Conservation (phyloP, 2,329 filamentous ascomycete genomes). For the Pseudocercospora musae region DNA sequence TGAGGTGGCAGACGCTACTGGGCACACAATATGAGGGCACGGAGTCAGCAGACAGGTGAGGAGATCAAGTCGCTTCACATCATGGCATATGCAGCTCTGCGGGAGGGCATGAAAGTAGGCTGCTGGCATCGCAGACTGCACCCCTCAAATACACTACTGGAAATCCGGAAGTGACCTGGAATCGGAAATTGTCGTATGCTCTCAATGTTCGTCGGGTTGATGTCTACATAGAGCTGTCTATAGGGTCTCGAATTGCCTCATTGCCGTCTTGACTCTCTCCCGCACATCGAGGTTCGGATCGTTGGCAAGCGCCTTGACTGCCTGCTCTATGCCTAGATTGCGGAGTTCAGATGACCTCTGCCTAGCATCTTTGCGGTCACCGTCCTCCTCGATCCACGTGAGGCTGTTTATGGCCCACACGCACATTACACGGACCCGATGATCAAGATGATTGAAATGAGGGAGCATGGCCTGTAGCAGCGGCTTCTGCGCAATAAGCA, state of each 20-base stretch:
- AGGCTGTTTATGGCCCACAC: slow-evolving; percentile 85
- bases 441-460: slow-evolving; percentile 70
- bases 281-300: slow-evolving; percentile 79
- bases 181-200: not conserved
- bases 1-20: not conserved
- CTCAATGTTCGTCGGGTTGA: not conserved
- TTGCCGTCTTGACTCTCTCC: slow-evolving; percentile 76
- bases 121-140: not conserved
- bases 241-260: slow-evolving; percentile 61
- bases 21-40: not conserved
- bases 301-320: slow-evolving; percentile 29
- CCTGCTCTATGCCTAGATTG: slow-evolving; percentile 52
- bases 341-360: slow-evolving; percentile 67
- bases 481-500: slow-evolving; percentile 72
- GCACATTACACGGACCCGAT: slow-evolving; percentile 71
- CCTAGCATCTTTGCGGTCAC: slow-evolving; percentile 62
- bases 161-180: not conserved
- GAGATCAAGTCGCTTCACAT: not conserved
- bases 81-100: not conserved
- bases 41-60: not conserved
- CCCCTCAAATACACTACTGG: not conserved
- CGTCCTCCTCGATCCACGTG: slow-evolving; percentile 73
- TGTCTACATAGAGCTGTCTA: slow-evolving; percentile 8
- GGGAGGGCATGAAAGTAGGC: not conserved
- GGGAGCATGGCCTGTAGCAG: slow-evolving; percentile 69